These are phyloP conservation scores for Metschnikowia borealis DNA, from an alignment of 805 yeast genomes.

Conservation along the genomic window DNA sequence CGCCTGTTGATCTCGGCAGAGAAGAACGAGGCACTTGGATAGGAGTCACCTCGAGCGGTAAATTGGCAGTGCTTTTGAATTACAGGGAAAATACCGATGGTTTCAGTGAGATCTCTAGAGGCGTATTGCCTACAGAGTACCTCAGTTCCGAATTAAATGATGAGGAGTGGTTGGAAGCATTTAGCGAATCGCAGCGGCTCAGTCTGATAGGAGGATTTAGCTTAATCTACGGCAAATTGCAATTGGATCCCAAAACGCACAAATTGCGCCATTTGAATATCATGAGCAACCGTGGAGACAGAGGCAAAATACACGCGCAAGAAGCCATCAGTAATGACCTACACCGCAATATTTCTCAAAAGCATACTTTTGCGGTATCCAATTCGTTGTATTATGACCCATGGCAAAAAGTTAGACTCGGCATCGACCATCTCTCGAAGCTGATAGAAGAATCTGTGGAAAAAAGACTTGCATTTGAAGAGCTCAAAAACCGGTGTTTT, in stretches of 20 bases:
- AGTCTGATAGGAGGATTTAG: conserved; percentile 58
- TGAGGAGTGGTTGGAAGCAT: conserved; percentile 41
- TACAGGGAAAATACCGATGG: conserved; percentile 47
- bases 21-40: conserved; percentile 89
- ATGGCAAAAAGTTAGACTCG: conserved; percentile 71
- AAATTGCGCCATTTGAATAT: conserved; percentile 37
- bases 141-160: conserved; percentile 34
- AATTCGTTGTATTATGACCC: conserved; percentile 63
- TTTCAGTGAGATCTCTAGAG: conserved; percentile 46
- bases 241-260: conserved; percentile 19
- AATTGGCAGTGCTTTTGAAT: conserved; percentile 72
- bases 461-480: conserved; percentile 26
- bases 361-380: conserved; percentile 54
- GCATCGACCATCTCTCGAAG: conserved; percentile 29
- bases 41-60: conserved; percentile 58
- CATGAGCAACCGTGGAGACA: conserved; percentile 49
- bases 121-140: conserved; percentile 46
- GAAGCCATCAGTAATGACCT: conserved; percentile 6
- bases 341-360: conserved; percentile 20
- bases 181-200: conserved; percentile 16
- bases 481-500: conserved; percentile 50
- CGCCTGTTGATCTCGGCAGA: conserved; percentile 73
- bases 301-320: conserved; percentile 29
- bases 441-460: conserved; percentile 19
- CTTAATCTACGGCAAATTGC: conserved; percentile 51